These are phyloP conservation scores for Eucalyptus regnans DNA, from an alignment of 345 rosid species.

Conservation along the genomic window DNA sequence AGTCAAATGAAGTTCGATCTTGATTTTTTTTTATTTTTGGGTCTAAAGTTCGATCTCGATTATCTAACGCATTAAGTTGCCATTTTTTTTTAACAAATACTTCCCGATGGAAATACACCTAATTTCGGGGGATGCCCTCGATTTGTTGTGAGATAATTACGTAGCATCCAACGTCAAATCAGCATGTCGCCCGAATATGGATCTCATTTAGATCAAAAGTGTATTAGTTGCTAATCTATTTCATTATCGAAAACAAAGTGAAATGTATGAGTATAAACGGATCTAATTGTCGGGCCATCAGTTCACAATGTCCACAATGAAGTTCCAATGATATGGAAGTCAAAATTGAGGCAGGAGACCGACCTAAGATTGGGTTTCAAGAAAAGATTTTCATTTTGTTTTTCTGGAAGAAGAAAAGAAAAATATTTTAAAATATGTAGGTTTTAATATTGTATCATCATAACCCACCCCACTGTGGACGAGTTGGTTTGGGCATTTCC, in stretches of 20 bases:
- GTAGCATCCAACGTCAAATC: background rate
- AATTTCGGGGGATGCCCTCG: background rate
- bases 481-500: no score
- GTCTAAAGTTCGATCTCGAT: background rate
- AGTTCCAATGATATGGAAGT: no score
- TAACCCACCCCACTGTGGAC: no score
- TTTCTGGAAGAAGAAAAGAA: no score
- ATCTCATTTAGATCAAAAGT: background rate
- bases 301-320: no score
- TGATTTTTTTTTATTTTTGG: no score
- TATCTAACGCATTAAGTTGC: background rate
- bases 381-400: no score
- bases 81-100: background rate
- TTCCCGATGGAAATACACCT: background rate
- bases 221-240: background rate
- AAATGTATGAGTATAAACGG: background rate
- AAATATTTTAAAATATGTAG: no score
- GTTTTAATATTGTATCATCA: no score
- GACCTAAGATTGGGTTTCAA: no score
- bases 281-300: background rate
- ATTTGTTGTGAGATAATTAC: background rate
- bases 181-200: rapidly evolving
- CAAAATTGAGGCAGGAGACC: no score
- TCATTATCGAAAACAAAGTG: background rate
- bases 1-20: background rate